Evolutionary conservation across 2,329 filamentous ascomycete genomes (phyloP), one percentile per base, ranked within the genome.

Genomic region (Ophiocordyceps camponoti-saundersi): DNA sequence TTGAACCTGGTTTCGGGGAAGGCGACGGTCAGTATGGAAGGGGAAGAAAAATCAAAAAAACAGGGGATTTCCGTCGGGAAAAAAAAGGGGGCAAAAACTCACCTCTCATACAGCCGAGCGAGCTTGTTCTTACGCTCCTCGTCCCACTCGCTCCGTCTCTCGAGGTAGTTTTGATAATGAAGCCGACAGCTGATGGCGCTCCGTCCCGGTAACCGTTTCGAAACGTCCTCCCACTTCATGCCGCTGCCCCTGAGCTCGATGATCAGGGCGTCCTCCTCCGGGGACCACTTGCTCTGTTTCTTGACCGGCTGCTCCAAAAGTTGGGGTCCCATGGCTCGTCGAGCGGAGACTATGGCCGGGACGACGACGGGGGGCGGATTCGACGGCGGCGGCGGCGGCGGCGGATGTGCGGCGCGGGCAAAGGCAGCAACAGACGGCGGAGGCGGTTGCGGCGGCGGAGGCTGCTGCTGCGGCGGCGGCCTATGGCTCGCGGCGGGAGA

Each of bases 181-280:
- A 96, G 72, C 42, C 90, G 81, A 64, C 90, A 96, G 56, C 88
- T 94, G 57, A 95, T 95, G 48, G 88, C 82, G 64, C 88, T 95
- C 55, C 92, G 79, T 51, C 90, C 90, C 3, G 88, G 89, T 45
- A 96, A 69, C 47, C 82, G 78, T 68, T 90, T 93, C 51, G 87
- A 93, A 57, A 96, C 95, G 63, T 96, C 90, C 60, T 96, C 90
- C 92, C 90, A 96, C 61, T 96, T 96, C 87, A 95, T 95, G 10
- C 86, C 85, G 55, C 81, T 81, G 36, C 87, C 86, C 48, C 90
- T 79, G 51, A 96, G 75, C 62, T 93, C 85, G 56, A 95, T 95
- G 56, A 95, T 95, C 44, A 92, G 69, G n/a, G 84, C 79, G 63
- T 96, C 88, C 63, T 96, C 90, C 51, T 95, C 87, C 1, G 83